Base-by-base conservation (phyloP, 192 early-diverging fungal species). In the Entomortierella beljakovae region DNA sequence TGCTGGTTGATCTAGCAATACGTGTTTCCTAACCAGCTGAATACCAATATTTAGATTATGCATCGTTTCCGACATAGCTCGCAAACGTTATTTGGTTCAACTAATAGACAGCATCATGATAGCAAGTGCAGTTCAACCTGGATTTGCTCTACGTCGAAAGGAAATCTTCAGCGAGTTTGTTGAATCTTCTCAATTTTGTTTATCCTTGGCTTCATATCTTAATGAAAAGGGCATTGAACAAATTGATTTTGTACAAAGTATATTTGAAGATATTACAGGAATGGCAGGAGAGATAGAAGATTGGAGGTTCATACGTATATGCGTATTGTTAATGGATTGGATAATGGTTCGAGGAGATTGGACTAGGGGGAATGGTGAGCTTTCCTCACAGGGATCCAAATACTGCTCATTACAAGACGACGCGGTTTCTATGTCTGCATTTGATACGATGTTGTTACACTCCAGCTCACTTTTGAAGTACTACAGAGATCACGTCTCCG, bases 241-340 rank as follows among this genome's bases (percentile, higher is more conserved):
- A 3, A 46, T 2, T 46, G 56, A 57, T 5, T 10, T 70, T 43
- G 23, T 52, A 1, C 51, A 46, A 16, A 29, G 15, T 29, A 25
- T 68, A 16, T 28, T 76, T 31, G 57, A 76, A 22, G 59, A 62
- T 13, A 37, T 62, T 23, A 53, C 72, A 28, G 65, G 20, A 8
- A 11, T 66, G 40, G 51, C 64, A 52, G 65, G 65, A 16, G 65
- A 76, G 49, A 67, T 76, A 18, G 11, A n/a, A 6, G 72, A 76
- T 38, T 76, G 72, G 72, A 28, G 72, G n/a, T 38, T 76, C 20
- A 38, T 63, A 2, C 37, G 62, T 11, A 58, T 76, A 6, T 60
- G 64, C 38, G 35, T n/a, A 20, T 8, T 62, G 11, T n/a, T 76
- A 34, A 23, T 51, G 10, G 58, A 29, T 7, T 68, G 64, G 64